Percentiles rank a stretch among this genome's conserved stretches.
phyloP scores from a whole-genome alignment of 768 basidiomycete genomes.

The Ramaria rubella region DNA sequence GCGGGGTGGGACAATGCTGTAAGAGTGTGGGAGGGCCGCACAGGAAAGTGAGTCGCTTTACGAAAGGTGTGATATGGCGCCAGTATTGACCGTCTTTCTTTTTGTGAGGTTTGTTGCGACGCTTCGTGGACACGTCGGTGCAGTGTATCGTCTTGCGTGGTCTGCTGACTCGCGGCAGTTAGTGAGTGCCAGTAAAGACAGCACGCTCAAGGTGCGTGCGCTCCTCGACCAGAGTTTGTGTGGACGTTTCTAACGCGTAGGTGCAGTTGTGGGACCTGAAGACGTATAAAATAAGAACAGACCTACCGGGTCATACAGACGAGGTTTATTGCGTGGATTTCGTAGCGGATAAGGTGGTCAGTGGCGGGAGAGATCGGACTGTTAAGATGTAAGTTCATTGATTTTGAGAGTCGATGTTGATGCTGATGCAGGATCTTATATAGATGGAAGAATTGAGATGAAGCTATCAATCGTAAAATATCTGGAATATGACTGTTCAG shows the following conservation, averaged over 20 bases:
- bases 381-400: constrained; percentile 77
- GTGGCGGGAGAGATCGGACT: constrained; percentile 86
- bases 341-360: constrained; percentile 97
- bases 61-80: constrained; percentile 21
- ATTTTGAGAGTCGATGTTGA: neutral
- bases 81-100: no score
- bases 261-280: constrained; percentile 93
- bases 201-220: constrained; percentile 77
- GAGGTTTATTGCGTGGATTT: constrained; percentile 99
- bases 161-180: constrained; percentile 88
- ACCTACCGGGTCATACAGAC: constrained; percentile 93
- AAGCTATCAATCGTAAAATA: no score
- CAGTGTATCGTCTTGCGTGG: constrained; percentile 94
- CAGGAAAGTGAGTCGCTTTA: constrained; percentile 33
- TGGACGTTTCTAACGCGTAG: no score
- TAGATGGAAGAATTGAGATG: constrained; percentile 22
- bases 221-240: no score
- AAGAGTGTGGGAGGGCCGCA: constrained; percentile 78
- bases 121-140: constrained; percentile 85
- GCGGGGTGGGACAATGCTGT: constrained; percentile 89
- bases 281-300: constrained; percentile 90
- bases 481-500: no score
- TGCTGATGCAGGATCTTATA: neutral
- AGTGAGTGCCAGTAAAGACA: constrained; percentile 93
- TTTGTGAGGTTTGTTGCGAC: constrained; percentile 77